Conservation (phyloP, 768 basidiomycete species). For the Hygrophorus russula region DNA sequence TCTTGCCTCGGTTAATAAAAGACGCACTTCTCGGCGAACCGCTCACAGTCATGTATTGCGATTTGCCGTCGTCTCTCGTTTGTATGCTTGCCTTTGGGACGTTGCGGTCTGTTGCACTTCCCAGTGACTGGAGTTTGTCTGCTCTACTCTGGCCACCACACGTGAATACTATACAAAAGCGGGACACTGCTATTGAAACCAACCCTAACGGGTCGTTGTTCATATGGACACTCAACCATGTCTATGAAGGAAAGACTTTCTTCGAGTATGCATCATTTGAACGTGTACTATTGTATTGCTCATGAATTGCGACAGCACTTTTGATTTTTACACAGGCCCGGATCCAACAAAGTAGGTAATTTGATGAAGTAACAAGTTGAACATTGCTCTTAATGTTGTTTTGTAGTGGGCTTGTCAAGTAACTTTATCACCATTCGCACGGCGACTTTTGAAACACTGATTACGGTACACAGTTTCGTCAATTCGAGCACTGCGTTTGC, state of each 20-base stretch:
- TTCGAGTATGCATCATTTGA: constrained; percentile 43
- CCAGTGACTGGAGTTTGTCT: background rate
- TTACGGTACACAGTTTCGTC: constrained; percentile 39
- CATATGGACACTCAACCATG: constrained; percentile 60
- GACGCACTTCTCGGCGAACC: background rate
- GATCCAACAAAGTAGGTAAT: constrained; percentile 60
- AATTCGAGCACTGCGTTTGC: constrained; percentile 41
- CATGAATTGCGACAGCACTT: constrained; percentile 28
- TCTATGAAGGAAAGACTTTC: constrained; percentile 54
- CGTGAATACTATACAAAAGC: background rate
- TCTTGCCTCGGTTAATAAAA: no score
- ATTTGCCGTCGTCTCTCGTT: background rate
- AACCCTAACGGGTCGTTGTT: constrained; percentile 37
- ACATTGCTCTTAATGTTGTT: constrained; percentile 10
- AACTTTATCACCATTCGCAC: constrained; percentile 14
- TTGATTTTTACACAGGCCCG: constrained; percentile 41
- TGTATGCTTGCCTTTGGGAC: background rate
- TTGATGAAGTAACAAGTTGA: background rate
- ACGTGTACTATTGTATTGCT: background rate
- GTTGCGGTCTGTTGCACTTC: constrained; percentile 1
- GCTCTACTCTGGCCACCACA: background rate
- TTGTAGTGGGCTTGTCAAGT: constrained; percentile 62
- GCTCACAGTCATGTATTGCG: background rate
- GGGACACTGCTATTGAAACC: constrained; percentile 18
- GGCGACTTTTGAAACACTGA: constrained; percentile 1